Evolutionary conservation across 2,329 filamentous ascomycete genomes (phyloP).

Genomic region (Xylaria sp.): DNA sequence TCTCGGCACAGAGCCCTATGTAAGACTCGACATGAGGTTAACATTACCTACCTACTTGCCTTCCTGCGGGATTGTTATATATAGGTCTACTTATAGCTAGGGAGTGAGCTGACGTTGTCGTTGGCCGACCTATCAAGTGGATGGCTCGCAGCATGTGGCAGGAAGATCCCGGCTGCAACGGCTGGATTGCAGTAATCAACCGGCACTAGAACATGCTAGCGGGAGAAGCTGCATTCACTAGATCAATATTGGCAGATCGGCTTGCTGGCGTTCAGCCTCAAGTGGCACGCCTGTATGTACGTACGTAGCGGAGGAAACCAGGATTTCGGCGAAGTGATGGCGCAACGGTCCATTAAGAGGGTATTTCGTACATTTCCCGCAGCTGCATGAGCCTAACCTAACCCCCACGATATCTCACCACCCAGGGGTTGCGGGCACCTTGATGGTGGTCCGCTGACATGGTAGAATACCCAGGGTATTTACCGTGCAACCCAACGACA

Average conservation of each 20-base stretch:
- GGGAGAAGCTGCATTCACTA: neutral
- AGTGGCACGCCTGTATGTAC: too few relatives aligned
- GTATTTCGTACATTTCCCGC: too few relatives aligned
- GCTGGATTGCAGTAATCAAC: neutral
- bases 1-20: conserved; percentile 2
- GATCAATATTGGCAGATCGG: neutral
- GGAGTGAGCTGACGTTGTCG: conserved; percentile 2
- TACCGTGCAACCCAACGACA: too few relatives aligned
- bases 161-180: neutral
- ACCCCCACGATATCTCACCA: too few relatives aligned
- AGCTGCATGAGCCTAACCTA: too few relatives aligned
- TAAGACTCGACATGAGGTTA: conserved; percentile 11
- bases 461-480: too few relatives aligned
- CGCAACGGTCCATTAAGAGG: too few relatives aligned
- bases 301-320: too few relatives aligned
- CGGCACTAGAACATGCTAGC: neutral
- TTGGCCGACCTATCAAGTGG: conserved; percentile 18
- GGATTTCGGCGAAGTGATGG: too few relatives aligned
- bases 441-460: too few relatives aligned
- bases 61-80: conserved; percentile 13
- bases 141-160: neutral
- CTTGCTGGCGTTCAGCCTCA: neutral
- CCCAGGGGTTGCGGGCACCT: too few relatives aligned
- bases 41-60: conserved; percentile 4
- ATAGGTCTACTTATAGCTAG: conserved; percentile 22